A percentile compares a stretch with the other conserved stretches of the same genome.
Evolutionary conservation across 805 yeast species (phyloP).

Genomic region (Dipodascus geniculatus): DNA sequence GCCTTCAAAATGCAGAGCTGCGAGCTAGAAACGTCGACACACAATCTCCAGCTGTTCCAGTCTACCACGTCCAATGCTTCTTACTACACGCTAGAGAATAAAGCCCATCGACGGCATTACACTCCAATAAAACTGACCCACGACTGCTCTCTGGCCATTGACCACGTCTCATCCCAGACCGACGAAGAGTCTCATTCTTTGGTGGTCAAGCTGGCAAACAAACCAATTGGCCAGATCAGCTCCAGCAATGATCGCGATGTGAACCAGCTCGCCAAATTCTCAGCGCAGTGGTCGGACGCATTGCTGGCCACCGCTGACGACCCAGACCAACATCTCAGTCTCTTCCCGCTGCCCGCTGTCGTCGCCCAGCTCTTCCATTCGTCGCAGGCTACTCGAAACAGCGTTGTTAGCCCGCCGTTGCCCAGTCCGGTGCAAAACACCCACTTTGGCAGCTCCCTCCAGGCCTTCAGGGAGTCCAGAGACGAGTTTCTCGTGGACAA

Average conservation of each 20-base stretch:
- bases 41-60: neutral
- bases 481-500: constrained; percentile 11
- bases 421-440: constrained; percentile 12
- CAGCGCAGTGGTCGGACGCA: constrained; percentile 22
- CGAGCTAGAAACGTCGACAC: neutral
- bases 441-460: constrained; percentile 10
- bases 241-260: constrained; percentile 3
- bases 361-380: constrained; percentile 7
- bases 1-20: neutral
- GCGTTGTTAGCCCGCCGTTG: constrained; percentile 2
- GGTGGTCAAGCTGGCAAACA: neutral
- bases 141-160: neutral
- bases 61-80: neutral
- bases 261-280: constrained; percentile 18
- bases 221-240: neutral
- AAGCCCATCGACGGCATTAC: neutral
- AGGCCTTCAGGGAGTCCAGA: constrained; percentile 6
- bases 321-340: constrained; percentile 9
- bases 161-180: neutral
- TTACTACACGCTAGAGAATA: neutral
- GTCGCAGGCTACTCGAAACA: neutral
- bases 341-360: constrained; percentile 10
- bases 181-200: neutral
- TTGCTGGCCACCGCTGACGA: constrained; percentile 16
- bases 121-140: neutral